Evolutionary conservation across 2,329 filamentous ascomycete genomes (phyloP), one percentile per base, ranked within the genome.

Genomic region (Bipolaris victoriae): DNA sequence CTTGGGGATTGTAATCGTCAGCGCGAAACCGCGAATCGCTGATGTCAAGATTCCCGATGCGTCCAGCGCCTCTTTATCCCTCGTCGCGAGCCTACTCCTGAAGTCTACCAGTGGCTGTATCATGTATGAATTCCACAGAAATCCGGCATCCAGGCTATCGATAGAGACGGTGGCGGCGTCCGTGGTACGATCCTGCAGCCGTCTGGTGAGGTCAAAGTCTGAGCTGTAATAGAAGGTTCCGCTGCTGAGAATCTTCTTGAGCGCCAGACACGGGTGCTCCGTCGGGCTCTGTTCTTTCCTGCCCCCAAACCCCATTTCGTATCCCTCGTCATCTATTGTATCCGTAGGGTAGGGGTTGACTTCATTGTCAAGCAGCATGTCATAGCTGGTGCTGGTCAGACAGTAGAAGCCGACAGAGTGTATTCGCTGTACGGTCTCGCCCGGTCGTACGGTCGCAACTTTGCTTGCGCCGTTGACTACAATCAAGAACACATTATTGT

Each of bases 91-190:
- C 16, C 91, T 86, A 29, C 90, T 92, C 41, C 95, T 88, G 74
- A 99, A 98, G 74, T 92, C 86, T 29, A 97, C 88, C 52, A 99
- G 82, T 5, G 95, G 93, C 63, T 90, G 89, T 68, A 99, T 97
- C 92, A 99, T 97, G 78, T 96, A 97, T 3, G 92, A 96, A 73
- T 99, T 99, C 95, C 95, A 99, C 16, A 99, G 79, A 73, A 97
- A 97, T 1, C 90, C 90, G 69, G 92, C 90, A 75, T 99, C 92
- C 60, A 98, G 88, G 70, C 91, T 95, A 73, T 97, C 92, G 59
- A 97, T 92, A 61, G 96, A 91, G 62, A 98, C 93, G 0, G 90
- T 88, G 43, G 88, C 84, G 18, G 86, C 86, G 72, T 94, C 91
- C 55, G 89, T 86, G 13, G 89, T 87, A 85, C 94, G 88, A 72